phyloP scores from a whole-genome alignment of 2,329 filamentous ascomycete species.

The Colletotrichum neosansevieriae region DNA sequence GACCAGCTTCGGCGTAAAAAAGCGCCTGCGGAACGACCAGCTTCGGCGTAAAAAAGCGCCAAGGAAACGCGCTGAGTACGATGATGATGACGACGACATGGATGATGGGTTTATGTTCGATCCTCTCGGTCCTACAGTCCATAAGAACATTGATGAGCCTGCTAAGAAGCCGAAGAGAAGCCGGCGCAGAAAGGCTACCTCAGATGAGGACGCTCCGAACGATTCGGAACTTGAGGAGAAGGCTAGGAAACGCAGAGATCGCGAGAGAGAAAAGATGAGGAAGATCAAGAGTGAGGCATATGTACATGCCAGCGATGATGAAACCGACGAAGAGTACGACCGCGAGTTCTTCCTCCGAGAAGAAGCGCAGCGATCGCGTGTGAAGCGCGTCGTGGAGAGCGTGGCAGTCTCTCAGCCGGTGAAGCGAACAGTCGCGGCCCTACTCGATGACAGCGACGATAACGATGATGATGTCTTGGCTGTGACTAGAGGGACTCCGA shows the following conservation, averaged over 20 bases:
- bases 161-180: conserved; percentile 50
- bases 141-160: conserved; percentile 62
- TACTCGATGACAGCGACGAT: conserved; percentile 45
- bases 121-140: conserved; percentile 72
- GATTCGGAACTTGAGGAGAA: conserved; percentile 75
- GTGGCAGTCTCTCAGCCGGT: conserved; percentile 37
- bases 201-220: conserved; percentile 60
- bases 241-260: conserved; percentile 71
- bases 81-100: conserved; percentile 66
- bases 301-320: conserved; percentile 88
- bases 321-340: conserved; percentile 81
- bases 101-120: conserved; percentile 75
- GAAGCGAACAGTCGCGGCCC: conserved; percentile 47
- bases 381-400: conserved; percentile 55
- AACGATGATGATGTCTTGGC: conserved; percentile 40
- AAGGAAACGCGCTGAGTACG: conserved; percentile 72
- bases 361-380: conserved; percentile 58
- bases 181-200: conserved; percentile 61
- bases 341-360: conserved; percentile 83
- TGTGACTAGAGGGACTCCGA: conserved; percentile 39
- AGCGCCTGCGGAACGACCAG: conserved; percentile 73
- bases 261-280: conserved; percentile 79
- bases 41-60: conserved; percentile 77
- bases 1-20: conserved; percentile 83
- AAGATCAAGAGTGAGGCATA: conserved; percentile 88